Base-by-base conservation (phyloP, 305 asterid genomes). In the Fraxinus angustifolia region DNA sequence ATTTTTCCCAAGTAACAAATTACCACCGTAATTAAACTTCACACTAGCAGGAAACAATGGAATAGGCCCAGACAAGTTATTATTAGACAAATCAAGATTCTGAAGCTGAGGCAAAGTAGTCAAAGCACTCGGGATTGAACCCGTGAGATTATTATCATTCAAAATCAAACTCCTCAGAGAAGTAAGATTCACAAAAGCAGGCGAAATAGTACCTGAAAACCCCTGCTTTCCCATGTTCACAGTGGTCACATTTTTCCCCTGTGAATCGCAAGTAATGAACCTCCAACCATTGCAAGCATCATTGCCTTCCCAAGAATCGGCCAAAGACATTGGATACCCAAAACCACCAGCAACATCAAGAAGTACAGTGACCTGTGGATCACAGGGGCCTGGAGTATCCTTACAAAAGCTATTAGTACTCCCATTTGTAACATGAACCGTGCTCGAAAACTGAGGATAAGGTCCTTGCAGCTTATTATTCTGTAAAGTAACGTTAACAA, bases 391-490 rank as follows among this genome's bases (percentile, higher is more conserved):
- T 0, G 97, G 94, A 31, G 73, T 77, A 3, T 77, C 73, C 65
- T 75, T 84, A 72, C 99, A 95, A 19, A 94, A 95, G 85, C 94
- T 88, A 82, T 95, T 94, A 2, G 93, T 88, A 26, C 70, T 28
- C 73, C 86, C 91, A 28, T 91, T 16, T 0, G 23, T 79, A 0
- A 62, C 82, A 0, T 75, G 0, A n/a, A 94, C 95, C 2, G 79
- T 76, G 48, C 5, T 21, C 0, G 79, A 31, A 79, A 95, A 94
- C 76, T 83, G 73, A 26, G 98, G 98, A 23, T 40, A 40, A 38
- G 98, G 94, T 4, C 99, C 99, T 82, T 94, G 99, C 82, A 95
- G 78, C 70, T 86, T 88, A 58, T 95, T 95, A 67, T 95, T 95
- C 86, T 89, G 92, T 84, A 95, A 71, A 26, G 92, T 83, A 78